phyloP scores from a whole-genome alignment of 129 eudicot genomes.

The Escallonia rubra region DNA sequence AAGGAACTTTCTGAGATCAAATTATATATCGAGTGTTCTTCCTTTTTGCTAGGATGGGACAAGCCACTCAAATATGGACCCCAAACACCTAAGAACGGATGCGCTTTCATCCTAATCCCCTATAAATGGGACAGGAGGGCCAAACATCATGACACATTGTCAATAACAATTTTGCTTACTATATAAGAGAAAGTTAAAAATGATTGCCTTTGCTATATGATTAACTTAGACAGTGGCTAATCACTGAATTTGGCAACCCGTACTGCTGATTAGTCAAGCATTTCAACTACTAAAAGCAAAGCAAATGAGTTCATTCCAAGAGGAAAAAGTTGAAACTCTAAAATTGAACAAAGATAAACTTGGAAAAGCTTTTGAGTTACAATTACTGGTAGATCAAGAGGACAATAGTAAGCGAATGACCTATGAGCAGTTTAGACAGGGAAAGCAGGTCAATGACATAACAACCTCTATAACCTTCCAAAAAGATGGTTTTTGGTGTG shows the following conservation, averaged over 20 bases:
- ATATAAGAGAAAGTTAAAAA: neutral
- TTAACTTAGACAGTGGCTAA: neutral
- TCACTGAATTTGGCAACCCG: neutral
- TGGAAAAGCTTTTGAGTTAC: neutral
- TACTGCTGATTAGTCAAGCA: too few relatives aligned
- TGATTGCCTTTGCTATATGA: neutral
- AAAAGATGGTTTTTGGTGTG: neutral
- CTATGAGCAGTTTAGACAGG: neutral
- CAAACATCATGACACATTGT: slow-evolving; percentile 3
- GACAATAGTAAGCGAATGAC: neutral
- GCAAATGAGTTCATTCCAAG: neutral
- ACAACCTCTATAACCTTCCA: neutral
- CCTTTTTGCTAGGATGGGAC: slow-evolving; percentile 15
- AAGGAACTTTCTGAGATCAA: slow-evolving; percentile 7
- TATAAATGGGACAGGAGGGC: slow-evolving; percentile 2
- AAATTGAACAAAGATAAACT: neutral
- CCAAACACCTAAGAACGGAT: neutral
- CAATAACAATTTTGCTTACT: neutral
- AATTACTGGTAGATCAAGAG: neutral
- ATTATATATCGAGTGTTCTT: slow-evolving; percentile 4
- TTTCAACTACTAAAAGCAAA: neutral
- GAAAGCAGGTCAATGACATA: neutral
- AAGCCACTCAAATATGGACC: slow-evolving; percentile 13
- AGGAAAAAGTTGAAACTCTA: neutral
- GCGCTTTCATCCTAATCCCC: slow-evolving; percentile 9